Percentiles rank a stretch among this genome's conserved stretches.
Evolutionary conservation across 768 basidiomycete genomes (phyloP).

Genomic region (Brasilioporus rufonigricans): DNA sequence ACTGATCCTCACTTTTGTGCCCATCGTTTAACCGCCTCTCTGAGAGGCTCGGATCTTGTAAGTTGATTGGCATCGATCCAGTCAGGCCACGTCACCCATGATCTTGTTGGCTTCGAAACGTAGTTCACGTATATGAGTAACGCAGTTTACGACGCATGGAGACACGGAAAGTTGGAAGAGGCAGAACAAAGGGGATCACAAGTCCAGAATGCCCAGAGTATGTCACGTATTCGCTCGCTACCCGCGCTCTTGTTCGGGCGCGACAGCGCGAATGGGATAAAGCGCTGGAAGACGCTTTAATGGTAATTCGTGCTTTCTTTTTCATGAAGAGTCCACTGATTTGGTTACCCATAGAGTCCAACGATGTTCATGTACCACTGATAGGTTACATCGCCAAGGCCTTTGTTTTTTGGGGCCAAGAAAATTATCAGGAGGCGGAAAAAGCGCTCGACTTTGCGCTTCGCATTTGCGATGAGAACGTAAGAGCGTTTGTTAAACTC

Average conservation of each 20-base stretch:
- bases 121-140: not conserved
- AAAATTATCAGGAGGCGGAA: not conserved
- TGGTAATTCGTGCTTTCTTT: not conserved
- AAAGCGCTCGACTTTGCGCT: not conserved
- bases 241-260: slow-evolving; percentile 5
- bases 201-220: not conserved
- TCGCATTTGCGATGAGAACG: not conserved
- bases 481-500: not conserved
- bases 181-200: not conserved
- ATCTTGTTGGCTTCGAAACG: not conserved
- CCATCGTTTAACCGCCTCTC: too few relatives aligned
- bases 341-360: not conserved
- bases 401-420: not conserved
- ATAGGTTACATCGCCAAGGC: not conserved
- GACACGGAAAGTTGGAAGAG: not conserved
- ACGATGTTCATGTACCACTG: not conserved
- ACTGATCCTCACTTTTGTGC: too few relatives aligned
- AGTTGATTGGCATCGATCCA: not conserved
- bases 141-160: slow-evolving; percentile 3
- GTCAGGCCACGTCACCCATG: not conserved
- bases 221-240: not conserved
- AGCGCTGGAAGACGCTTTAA: not conserved
- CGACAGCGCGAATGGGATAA: slow-evolving; percentile 1
- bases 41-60: too few relatives aligned
- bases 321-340: not conserved